phyloP scores from a whole-genome alignment of 1,284 basidiomycete genomes.

The Leucoagaricus sp. region DNA sequence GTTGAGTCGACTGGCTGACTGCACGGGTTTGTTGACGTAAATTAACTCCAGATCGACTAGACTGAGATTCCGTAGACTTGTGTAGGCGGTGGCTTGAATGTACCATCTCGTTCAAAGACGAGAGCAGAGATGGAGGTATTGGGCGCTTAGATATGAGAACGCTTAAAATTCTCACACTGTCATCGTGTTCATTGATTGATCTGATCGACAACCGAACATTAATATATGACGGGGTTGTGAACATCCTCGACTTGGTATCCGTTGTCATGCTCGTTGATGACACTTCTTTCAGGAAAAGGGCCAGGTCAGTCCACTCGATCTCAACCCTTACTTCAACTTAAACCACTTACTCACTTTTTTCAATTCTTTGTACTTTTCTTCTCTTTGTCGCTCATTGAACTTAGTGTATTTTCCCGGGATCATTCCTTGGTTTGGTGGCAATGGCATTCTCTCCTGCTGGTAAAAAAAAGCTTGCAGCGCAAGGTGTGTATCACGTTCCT shows the following conservation, averaged over 20 bases:
- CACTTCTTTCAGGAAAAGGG: background rate
- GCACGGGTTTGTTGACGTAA: too few species aligned
- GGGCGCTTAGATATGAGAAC: too few species aligned
- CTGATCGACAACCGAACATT: too few species aligned
- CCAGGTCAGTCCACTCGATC: background rate
- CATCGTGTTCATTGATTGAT: too few species aligned
- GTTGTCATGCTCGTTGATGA: background rate
- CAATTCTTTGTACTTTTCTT: background rate
- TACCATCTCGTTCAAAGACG: too few species aligned
- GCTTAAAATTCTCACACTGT: too few species aligned
- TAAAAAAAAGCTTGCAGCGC: conserved; percentile 24
- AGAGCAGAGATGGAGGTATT: too few species aligned
- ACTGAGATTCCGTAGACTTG: too few species aligned
- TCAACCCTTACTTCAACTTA: background rate
- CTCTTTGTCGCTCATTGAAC: conserved; percentile 9
- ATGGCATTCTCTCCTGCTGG: conserved; percentile 29
- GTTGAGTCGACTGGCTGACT: too few species aligned
- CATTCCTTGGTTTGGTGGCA: conserved; percentile 11
- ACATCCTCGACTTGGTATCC: background rate
- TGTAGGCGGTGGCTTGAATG: too few species aligned
- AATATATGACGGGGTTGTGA: background rate
- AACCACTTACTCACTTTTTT: background rate
- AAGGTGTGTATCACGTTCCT: background rate
- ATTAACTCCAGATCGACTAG: too few species aligned
- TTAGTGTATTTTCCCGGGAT: too few species aligned